These are phyloP conservation scores for Anacardium occidentale DNA, from an alignment of 345 rosid genomes.

Conservation along the genomic window DNA sequence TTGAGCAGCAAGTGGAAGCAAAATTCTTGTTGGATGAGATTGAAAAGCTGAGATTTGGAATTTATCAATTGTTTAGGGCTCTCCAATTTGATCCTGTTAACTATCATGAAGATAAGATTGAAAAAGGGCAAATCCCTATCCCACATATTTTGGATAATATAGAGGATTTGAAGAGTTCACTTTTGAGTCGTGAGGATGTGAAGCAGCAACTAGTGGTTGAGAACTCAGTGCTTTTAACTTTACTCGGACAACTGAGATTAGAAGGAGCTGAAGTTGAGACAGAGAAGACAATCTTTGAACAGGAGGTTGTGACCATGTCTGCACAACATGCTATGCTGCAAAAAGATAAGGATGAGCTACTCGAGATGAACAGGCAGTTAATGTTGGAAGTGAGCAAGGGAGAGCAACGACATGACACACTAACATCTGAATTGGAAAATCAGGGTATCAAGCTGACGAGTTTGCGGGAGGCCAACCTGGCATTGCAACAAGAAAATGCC, in stretches of 20 bases:
- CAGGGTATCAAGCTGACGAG: conserved; percentile 39
- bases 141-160: conserved; percentile 52
- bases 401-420: conserved; percentile 37
- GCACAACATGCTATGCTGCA: conserved; percentile 39
- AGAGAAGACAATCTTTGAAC: conserved; percentile 40
- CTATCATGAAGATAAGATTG: conserved; percentile 32
- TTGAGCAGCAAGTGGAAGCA: conserved; percentile 70
- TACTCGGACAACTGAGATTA: conserved; percentile 47
- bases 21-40: conserved; percentile 68
- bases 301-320: conserved; percentile 37
- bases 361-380: conserved; percentile 57
- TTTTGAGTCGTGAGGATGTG: conserved; percentile 52
- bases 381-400: conserved; percentile 45
- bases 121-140: conserved; percentile 47
- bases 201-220: conserved; percentile 63
- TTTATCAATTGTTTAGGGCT: conserved; percentile 60
- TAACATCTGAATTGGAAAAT: conserved; percentile 43
- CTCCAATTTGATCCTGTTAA: conserved; percentile 56
- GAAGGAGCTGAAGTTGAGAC: conserved; percentile 55
- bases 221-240: conserved; percentile 66
- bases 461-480: conserved; percentile 48
- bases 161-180: conserved; percentile 51
- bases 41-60: conserved; percentile 56
- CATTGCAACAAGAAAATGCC: conserved; percentile 50
- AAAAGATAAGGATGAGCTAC: conserved; percentile 53